phyloP scores from a whole-genome alignment of 441 rosid species.

The Eutrema salsugineum region DNA sequence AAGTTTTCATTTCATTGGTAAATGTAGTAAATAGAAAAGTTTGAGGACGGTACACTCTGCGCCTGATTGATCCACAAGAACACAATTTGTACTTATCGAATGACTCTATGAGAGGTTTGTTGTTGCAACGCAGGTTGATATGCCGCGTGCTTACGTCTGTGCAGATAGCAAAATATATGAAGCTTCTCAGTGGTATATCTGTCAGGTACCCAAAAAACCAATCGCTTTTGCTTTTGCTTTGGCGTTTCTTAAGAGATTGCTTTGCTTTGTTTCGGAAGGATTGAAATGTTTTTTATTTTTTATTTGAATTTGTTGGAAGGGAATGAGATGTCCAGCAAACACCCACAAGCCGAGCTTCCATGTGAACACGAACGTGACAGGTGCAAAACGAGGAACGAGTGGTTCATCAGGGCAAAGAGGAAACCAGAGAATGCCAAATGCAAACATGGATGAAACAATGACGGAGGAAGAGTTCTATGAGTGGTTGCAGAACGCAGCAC shows the following conservation, averaged over 20 bases:
- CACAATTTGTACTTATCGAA: neutral
- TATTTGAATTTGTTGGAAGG: slow-evolving; percentile 49
- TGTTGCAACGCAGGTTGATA: slow-evolving; percentile 56
- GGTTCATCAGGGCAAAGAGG: slow-evolving; percentile 56
- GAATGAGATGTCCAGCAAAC: slow-evolving; percentile 95
- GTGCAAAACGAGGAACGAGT: slow-evolving; percentile 60
- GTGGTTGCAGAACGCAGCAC: slow-evolving; percentile 90
- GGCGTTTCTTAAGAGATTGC: neutral
- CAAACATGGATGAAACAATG: slow-evolving; percentile 79
- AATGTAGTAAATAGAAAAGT: neutral
- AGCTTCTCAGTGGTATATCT: slow-evolving; percentile 93
- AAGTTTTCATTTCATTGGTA: neutral
- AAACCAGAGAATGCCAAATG: slow-evolving; percentile 44
- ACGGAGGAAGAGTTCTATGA: slow-evolving; percentile 80
- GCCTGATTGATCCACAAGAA: neutral
- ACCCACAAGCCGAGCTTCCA: slow-evolving; percentile 96
- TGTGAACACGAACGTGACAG: slow-evolving; percentile 67
- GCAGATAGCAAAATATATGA: slow-evolving; percentile 86
- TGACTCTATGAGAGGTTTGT: slow-evolving; percentile 9
- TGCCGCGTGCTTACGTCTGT: slow-evolving; percentile 83
- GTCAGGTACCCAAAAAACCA: slow-evolving; percentile 65
- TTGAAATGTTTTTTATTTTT: slow-evolving; percentile 6
- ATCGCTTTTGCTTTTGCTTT: neutral
- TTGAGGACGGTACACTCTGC: neutral
- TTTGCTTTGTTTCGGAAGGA: neutral